These are phyloP conservation scores for Fusarium nematophilum DNA, from an alignment of 2,329 filamentous ascomycete genomes.

Conservation along the genomic window DNA sequence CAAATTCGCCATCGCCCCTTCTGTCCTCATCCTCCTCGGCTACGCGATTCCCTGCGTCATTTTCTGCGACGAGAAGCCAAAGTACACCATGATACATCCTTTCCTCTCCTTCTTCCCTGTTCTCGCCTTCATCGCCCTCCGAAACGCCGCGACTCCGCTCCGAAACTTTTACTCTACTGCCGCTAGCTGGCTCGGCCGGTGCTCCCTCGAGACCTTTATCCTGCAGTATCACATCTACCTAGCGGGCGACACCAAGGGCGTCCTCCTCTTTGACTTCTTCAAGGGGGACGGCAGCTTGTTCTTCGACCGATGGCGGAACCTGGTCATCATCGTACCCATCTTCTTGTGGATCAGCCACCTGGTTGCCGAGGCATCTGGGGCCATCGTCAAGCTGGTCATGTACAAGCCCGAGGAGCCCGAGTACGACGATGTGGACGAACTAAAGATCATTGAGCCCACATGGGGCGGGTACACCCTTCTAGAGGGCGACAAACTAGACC, in stretches of 20 bases:
- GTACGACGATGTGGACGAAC: slow-evolving; percentile 26
- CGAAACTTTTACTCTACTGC: slow-evolving; percentile 51
- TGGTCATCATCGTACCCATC: slow-evolving; percentile 41
- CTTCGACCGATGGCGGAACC: slow-evolving; percentile 41
- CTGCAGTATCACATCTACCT: slow-evolving; percentile 72
- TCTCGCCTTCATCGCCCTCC: slow-evolving; percentile 61
- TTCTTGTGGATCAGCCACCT: slow-evolving; percentile 46
- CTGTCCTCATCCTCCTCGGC: slow-evolving; percentile 46
- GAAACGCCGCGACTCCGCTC: slow-evolving; percentile 53
- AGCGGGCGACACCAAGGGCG: slow-evolving; percentile 65
- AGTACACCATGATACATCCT: slow-evolving; percentile 63
- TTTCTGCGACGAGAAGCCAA: slow-evolving; percentile 16
- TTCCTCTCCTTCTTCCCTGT: slow-evolving; percentile 66
- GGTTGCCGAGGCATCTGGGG: slow-evolving; percentile 39
- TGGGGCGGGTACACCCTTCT: slow-evolving; percentile 23
- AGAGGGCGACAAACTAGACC: slow-evolving; percentile 1
- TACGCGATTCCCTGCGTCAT: slow-evolving; percentile 34
- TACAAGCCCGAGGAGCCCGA: slow-evolving; percentile 15
- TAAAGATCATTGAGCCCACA: slow-evolving; percentile 40
- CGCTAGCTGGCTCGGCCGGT: slow-evolving; percentile 64
- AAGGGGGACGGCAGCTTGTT: slow-evolving; percentile 39
- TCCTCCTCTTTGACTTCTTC: slow-evolving; percentile 52
- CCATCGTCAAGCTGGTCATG: slow-evolving; percentile 42
- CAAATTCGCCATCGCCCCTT: slow-evolving; percentile 32
- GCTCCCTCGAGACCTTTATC: slow-evolving; percentile 69